Conservation (phyloP, 495 filamentous ascomycete species). For the Copromyces sp. region DNA sequence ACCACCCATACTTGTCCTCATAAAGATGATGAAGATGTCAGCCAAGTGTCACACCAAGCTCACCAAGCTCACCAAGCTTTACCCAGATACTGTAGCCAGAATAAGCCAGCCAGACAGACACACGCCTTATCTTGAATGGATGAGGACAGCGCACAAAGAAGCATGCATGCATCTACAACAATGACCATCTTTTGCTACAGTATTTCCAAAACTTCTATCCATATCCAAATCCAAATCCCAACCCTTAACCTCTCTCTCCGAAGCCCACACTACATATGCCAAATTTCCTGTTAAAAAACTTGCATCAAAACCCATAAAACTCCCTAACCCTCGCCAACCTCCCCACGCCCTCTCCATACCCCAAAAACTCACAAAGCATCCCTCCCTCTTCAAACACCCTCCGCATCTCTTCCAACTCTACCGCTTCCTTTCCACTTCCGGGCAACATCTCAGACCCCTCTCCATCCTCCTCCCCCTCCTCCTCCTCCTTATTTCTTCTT, state of each 20-base stretch:
- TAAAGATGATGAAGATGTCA: not conserved
- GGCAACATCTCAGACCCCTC: not conserved
- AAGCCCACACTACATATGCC: not conserved
- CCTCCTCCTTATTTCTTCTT: not conserved
- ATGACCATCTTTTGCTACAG: not conserved
- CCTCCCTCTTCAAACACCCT: not conserved
- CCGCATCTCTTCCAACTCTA: too few relatives aligned
- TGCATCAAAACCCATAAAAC: not conserved
- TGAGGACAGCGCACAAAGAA: not conserved
- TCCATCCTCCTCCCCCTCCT: not conserved
- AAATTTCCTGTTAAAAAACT: not conserved
- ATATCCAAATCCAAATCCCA: not conserved
- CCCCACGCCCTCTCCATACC: not conserved
- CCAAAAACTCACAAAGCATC: constrained; percentile 1
- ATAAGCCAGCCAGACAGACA: not conserved
- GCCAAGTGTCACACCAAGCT: not conserved
- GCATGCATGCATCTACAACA: not conserved
- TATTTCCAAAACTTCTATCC: not conserved
- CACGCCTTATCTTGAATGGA: not conserved
- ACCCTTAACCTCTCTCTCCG: not conserved
- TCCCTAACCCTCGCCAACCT: not conserved
- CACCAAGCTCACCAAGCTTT: not conserved
- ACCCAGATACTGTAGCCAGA: too few relatives aligned
- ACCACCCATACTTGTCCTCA: not conserved
- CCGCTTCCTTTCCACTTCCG: not conserved